These are phyloP conservation scores for Guillardia theta DNA, from an alignment of 78 protist species.

Conservation along the genomic window DNA sequence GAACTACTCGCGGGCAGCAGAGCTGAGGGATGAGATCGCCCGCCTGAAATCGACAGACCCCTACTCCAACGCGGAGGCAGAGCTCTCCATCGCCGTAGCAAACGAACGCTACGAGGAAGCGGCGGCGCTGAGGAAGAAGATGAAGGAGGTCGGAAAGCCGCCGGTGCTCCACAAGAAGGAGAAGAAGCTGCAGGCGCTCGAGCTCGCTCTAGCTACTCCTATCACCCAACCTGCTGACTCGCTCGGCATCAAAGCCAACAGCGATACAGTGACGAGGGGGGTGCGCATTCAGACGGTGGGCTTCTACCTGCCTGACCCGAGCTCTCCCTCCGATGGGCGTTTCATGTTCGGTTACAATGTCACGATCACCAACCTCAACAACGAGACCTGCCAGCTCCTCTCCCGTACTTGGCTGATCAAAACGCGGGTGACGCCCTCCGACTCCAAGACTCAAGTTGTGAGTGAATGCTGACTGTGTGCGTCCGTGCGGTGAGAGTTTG, in stretches of 20 bases:
- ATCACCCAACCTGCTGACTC: not conserved
- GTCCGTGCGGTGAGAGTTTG: no score
- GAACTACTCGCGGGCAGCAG: no score
- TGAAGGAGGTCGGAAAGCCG: not conserved
- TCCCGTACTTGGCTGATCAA: not conserved
- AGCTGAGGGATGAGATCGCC: no score
- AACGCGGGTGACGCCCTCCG: no score
- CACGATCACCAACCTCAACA: not conserved
- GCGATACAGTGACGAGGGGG: not conserved
- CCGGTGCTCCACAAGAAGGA: not conserved
- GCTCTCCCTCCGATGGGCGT: not conserved
- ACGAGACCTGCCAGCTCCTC: conserved; percentile 22
- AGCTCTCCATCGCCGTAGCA: no score
- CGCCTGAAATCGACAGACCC: no score
- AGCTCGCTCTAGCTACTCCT: not conserved
- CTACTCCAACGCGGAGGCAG: no score
- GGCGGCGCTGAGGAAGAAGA: no score
- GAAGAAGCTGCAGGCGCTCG: not conserved
- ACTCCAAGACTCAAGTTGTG: no score
- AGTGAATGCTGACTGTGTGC: no score
- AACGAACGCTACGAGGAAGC: no score
- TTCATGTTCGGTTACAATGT: not conserved
- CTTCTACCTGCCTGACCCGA: not conserved
- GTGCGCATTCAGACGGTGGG: not conserved
- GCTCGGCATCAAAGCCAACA: not conserved